Conservation (phyloP, 257 asterid species). For the Oldenlandia corymbosa region DNA sequence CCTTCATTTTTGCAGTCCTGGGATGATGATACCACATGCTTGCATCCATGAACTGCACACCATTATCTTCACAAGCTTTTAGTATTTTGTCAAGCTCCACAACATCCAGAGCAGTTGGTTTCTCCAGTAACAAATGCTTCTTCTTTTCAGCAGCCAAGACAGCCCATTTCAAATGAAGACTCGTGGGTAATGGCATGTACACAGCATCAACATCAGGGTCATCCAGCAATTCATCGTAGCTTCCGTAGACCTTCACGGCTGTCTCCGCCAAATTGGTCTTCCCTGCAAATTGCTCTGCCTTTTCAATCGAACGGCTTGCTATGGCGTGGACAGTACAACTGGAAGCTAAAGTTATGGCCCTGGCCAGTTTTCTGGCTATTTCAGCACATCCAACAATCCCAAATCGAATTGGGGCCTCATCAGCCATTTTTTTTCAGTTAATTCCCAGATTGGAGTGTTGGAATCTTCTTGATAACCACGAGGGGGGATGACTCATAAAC, state of each 20-base stretch:
- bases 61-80: conserved; percentile 42
- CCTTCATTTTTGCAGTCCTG: conserved; percentile 60
- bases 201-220: conserved; percentile 73
- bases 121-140: conserved; percentile 73
- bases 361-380: conserved; percentile 63
- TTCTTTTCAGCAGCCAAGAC: conserved; percentile 54
- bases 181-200: conserved; percentile 77
- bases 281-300: conserved; percentile 50
- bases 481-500: too few relatives aligned
- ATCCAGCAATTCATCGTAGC: conserved; percentile 51
- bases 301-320: conserved; percentile 63
- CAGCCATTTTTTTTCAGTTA: conserved; percentile 36
- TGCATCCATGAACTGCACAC: conserved; percentile 85
- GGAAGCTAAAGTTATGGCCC: conserved; percentile 56
- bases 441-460: background rate
- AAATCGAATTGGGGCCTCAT: conserved; percentile 44
- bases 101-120: conserved; percentile 66
- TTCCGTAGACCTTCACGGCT: conserved; percentile 47
- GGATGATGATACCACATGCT: conserved; percentile 96
- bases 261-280: conserved; percentile 34
- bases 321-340: conserved; percentile 51
- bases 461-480: conserved; percentile 14
- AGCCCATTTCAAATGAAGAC: conserved; percentile 67
- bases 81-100: conserved; percentile 47
- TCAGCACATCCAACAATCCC: conserved; percentile 80